Percentiles rank a stretch among this genome's conserved stretches.
These are phyloP conservation scores for Fusarium algeriense DNA, from an alignment of 2,329 filamentous ascomycete species.

Conservation along the genomic window DNA sequence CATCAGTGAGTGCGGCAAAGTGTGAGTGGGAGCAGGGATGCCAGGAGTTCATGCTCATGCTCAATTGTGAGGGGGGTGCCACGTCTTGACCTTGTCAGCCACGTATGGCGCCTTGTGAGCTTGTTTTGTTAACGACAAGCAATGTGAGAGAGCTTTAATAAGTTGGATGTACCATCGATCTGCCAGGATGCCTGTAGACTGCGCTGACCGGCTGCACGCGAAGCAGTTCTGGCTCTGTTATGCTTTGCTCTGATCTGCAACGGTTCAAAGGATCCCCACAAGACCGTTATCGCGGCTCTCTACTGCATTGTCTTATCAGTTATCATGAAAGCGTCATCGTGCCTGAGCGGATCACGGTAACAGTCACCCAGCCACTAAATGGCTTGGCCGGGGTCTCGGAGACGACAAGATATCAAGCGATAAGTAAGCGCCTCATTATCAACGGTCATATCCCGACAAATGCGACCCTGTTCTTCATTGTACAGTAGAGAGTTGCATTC, in stretches of 20 bases:
- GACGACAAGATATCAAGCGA: conserved; percentile 27
- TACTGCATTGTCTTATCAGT: not conserved
- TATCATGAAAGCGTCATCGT: conserved; percentile 42
- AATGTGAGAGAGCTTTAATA: not conserved
- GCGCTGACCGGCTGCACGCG: conserved; percentile 47
- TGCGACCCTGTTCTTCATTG: conserved; percentile 24
- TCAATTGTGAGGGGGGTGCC: conserved; percentile 22
- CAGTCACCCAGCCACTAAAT: conserved; percentile 14
- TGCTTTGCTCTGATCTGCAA: not conserved
- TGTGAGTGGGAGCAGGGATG: conserved; percentile 6
- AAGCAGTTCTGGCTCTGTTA: conserved; percentile 20
- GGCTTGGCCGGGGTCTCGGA: not conserved
- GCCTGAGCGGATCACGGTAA: conserved; percentile 26
- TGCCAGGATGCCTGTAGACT: conserved; percentile 25
- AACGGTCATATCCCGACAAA: conserved; percentile 24
- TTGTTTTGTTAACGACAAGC: conserved; percentile 10
- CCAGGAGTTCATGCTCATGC: conserved; percentile 6
- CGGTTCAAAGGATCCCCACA: conserved; percentile 14
- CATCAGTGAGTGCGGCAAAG: not conserved
- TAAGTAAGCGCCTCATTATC: conserved; percentile 27
- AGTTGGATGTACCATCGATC: conserved; percentile 41
- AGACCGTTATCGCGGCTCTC: conserved; percentile 34
- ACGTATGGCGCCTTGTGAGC: conserved; percentile 14
- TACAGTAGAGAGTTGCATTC: conserved; percentile 31
- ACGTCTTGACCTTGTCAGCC: conserved; percentile 25